phyloP scores from a whole-genome alignment of 768 basidiomycete species.

The Lactarius tabidus region DNA sequence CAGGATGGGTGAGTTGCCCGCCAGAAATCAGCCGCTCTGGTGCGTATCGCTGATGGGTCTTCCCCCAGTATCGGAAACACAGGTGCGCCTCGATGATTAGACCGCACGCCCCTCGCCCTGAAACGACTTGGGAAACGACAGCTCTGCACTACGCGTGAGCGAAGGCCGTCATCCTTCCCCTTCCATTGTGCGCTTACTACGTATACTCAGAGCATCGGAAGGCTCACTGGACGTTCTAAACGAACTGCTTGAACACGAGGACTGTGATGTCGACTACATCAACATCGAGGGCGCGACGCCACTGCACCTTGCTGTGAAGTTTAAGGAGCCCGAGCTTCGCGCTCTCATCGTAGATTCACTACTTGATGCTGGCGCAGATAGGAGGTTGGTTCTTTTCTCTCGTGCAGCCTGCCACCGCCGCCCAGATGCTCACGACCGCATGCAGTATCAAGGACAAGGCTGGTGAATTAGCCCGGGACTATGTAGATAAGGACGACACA shows the following conservation, averaged over 20 bases:
- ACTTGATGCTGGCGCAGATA: conserved; percentile 77
- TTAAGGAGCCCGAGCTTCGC: conserved; percentile 53
- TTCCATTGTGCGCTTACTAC: conserved; percentile 11
- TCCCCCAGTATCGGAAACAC: conserved; percentile 63
- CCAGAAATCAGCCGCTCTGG: not conserved
- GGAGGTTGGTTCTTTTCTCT: conserved; percentile 41
- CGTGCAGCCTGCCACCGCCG: too few species aligned
- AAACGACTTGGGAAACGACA: conserved; percentile 27
- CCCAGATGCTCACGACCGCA: not conserved
- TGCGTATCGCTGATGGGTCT: not conserved
- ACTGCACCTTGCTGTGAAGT: conserved; percentile 64
- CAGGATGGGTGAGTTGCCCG: conserved; percentile 61
- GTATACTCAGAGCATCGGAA: conserved; percentile 42
- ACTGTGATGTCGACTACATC: conserved; percentile 76
- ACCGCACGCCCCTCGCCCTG: not conserved
- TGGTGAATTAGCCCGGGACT: conserved; percentile 51
- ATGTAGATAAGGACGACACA: conserved; percentile 51
- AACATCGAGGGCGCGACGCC: conserved; percentile 75
- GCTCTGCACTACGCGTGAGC: conserved; percentile 73
- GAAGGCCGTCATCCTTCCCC: conserved; percentile 12
- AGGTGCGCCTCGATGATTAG: conserved; percentile 42
- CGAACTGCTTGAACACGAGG: conserved; percentile 65
- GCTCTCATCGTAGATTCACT: conserved; percentile 55
- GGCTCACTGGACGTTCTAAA: conserved; percentile 65
- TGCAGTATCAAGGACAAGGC: conserved; percentile 69